Base-by-base conservation (phyloP, 805 yeast species). In the Candida michaelii region DNA sequence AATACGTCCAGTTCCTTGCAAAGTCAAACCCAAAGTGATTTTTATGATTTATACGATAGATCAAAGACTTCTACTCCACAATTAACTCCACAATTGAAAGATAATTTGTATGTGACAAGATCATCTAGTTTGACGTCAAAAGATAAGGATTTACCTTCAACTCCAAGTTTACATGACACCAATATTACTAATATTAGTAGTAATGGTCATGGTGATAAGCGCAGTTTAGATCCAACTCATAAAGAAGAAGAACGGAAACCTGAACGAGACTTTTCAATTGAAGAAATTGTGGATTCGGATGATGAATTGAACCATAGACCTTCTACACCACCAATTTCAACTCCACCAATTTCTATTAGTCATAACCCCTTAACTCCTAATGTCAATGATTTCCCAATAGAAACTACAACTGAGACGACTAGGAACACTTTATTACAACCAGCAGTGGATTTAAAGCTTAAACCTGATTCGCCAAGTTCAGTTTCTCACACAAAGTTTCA, bases 211-310 rank as follows among this genome's bases (percentile, higher is more conserved):
- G 29, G 29, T 12, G 16, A 9, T 11, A 16, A 14, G 15, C 12
- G 16, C 14, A 27, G 30, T 23, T 27, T 27, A 30, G 39, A 40
- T 23, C 41, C 37, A 11, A n/a, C 7, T 14, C 15, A 39, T 11
- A 21, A 30, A 13, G 36, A 29, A 4, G 30, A 31, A 17, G 37
- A 32, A 23, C 38, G 27, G 23, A 21, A 35, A 31, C 27, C 43
- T 9, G 59, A 53, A n/a, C 42, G 56, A 42, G 67, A 62, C 24
- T 62, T 53, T 25, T 64, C 66, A 3, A 69, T 70, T 38, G 75
- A 69, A 51, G 75, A 70, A 47, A 58, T 66, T 17, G 63, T 65
- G 43, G 71, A 66, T 48, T 56, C 65, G 19, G 74, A 69, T 45
- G 73, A 67, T 36, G 71, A 66, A 49, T 47, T 60, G 16, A 56